Conservation (phyloP, 768 basidiomycete genomes). For the Kwoniella botswanensis region DNA sequence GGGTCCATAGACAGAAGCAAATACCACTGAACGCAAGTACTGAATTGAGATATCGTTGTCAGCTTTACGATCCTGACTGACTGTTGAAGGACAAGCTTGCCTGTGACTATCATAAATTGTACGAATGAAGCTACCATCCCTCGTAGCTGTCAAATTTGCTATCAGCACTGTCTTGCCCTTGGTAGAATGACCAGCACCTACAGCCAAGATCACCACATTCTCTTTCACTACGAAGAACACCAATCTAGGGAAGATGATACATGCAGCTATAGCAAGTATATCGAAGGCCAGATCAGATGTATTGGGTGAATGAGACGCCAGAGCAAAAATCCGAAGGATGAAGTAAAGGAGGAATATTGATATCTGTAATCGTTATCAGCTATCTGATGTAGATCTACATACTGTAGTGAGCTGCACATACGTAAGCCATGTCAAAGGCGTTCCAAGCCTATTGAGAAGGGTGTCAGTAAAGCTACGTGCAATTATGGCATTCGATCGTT, state of each 20-base stretch:
- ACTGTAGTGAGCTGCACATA: constrained; percentile 17
- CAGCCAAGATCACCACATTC: constrained; percentile 56
- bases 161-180: neutral
- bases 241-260: constrained; percentile 56
- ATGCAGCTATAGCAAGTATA: constrained; percentile 55
- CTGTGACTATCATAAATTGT: constrained; percentile 53
- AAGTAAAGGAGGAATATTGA: constrained; percentile 59
- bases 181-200: constrained; percentile 26
- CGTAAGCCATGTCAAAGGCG: constrained; percentile 69
- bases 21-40: constrained; percentile 57
- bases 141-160: constrained; percentile 36
- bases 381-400: neutral
- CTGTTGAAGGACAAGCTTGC: constrained; percentile 20
- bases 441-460: constrained; percentile 75
- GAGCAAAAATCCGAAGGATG: constrained; percentile 56
- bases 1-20: constrained; percentile 55
- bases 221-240: constrained; percentile 57
- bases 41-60: constrained; percentile 9
- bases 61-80: neutral
- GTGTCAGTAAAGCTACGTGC: neutral
- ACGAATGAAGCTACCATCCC: constrained; percentile 57
- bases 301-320: constrained; percentile 40
- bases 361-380: constrained; percentile 59
- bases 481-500: constrained; percentile 5
- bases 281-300: constrained; percentile 56